Evolutionary conservation across 768 basidiomycete species (phyloP).

Genomic region (Mrakia hoshinonis): DNA sequence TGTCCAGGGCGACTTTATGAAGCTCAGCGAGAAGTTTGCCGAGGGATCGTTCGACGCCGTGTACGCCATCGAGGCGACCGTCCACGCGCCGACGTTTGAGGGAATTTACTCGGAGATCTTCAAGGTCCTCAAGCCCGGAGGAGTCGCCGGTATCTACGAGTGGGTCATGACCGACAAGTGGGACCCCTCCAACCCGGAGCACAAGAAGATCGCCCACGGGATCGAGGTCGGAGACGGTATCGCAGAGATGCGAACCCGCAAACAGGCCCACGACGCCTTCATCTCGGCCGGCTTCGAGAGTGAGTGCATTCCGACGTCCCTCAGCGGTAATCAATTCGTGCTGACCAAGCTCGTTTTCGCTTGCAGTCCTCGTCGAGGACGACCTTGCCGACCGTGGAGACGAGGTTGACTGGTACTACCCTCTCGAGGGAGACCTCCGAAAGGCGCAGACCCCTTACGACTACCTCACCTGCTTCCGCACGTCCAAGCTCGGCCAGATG

Average conservation of each 20-base stretch:
- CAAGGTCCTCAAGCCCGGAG: slow-evolving; percentile 92
- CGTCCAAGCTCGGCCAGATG: slow-evolving; percentile 74
- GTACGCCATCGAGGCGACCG: slow-evolving; percentile 96
- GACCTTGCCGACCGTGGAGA: slow-evolving; percentile 31
- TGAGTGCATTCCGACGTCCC: slow-evolving; percentile 38
- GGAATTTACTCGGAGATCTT: slow-evolving; percentile 89
- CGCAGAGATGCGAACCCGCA: slow-evolving; percentile 84
- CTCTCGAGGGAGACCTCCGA: slow-evolving; percentile 80
- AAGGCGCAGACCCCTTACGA: slow-evolving; percentile 95
- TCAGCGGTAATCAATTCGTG: background rate
- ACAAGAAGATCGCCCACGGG: slow-evolving; percentile 82
- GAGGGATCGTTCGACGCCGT: slow-evolving; percentile 91
- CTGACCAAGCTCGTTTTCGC: background rate
- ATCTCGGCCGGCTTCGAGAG: slow-evolving; percentile 75
- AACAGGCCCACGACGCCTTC: slow-evolving; percentile 64
- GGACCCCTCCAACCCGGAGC: slow-evolving; percentile 64
- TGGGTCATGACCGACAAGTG: slow-evolving; percentile 97
- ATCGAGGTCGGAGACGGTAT: slow-evolving; percentile 84
- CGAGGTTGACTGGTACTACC: slow-evolving; percentile 79
- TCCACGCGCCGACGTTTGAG: slow-evolving; percentile 90
- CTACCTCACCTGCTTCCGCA: slow-evolving; percentile 53
- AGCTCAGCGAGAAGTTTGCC: slow-evolving; percentile 80
- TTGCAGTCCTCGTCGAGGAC: slow-evolving; percentile 21
- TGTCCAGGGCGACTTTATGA: slow-evolving; percentile 95
- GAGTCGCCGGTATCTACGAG: slow-evolving; percentile 87